phyloP scores from a whole-genome alignment of 305 asterid genomes.

The Fraxinus sp. region DNA sequence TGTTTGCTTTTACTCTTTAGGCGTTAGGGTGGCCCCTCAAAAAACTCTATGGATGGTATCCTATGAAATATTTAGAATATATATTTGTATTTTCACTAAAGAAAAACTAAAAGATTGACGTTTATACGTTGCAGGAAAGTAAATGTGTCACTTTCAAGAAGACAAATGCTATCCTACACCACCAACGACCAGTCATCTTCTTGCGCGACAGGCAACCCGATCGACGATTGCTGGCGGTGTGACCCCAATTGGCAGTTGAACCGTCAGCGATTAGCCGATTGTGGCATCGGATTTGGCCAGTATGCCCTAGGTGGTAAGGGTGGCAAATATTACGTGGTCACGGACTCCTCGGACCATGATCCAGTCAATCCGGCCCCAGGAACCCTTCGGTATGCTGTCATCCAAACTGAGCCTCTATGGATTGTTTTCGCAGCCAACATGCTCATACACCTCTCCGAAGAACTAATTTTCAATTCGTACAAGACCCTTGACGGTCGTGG shows the following conservation, averaged over 20 bases:
- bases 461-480: slow-evolving; percentile 83
- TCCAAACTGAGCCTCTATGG: slow-evolving; percentile 88
- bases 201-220: slow-evolving; percentile 84
- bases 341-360: slow-evolving; percentile 82
- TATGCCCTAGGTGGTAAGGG: slow-evolving; percentile 89
- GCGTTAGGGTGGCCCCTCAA: slow-evolving; percentile 12
- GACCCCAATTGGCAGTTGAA: slow-evolving; percentile 79
- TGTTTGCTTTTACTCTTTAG: slow-evolving; percentile 20
- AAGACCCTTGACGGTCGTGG: slow-evolving; percentile 98
- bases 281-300: slow-evolving; percentile 89
- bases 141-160: slow-evolving; percentile 57
- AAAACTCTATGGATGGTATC: slow-evolving; percentile 39
- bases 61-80: slow-evolving; percentile 23
- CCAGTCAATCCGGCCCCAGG: slow-evolving; percentile 74
- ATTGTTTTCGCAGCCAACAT: slow-evolving; percentile 74
- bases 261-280: slow-evolving; percentile 89
- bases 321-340: slow-evolving; percentile 85
- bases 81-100: neutral
- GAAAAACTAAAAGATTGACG: neutral
- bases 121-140: slow-evolving; percentile 50
- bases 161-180: slow-evolving; percentile 50
- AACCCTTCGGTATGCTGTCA: slow-evolving; percentile 83
- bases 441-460: slow-evolving; percentile 74
- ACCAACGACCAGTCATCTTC: slow-evolving; percentile 39
- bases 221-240: slow-evolving; percentile 98